Evolutionary conservation across 352 stramenopile species (phyloP).

Genomic region (Plasmopara muralis): DNA sequence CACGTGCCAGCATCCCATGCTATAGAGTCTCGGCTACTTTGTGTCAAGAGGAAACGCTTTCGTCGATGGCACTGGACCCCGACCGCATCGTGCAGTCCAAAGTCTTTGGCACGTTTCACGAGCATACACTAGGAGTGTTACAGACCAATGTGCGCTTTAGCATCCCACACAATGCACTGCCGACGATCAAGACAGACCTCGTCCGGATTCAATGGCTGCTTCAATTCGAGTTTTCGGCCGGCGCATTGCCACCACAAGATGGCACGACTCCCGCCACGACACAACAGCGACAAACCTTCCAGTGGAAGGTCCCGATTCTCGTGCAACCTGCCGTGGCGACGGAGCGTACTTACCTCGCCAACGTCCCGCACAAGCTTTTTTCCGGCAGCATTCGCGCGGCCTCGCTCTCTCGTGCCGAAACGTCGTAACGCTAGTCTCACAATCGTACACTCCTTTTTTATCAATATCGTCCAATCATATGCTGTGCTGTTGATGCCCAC

Average conservation of each 20-base stretch:
- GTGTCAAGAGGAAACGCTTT: slow-evolving; percentile 44
- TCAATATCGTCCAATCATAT: no score
- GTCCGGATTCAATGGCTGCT: slow-evolving; percentile 55
- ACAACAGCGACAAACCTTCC: slow-evolving; percentile 34
- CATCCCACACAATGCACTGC: slow-evolving; percentile 49
- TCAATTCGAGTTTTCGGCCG: slow-evolving; percentile 53
- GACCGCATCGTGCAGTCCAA: slow-evolving; percentile 50
- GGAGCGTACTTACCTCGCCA: slow-evolving; percentile 33
- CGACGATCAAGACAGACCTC: slow-evolving; percentile 52
- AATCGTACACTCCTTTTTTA: no score
- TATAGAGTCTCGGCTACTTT: slow-evolving; percentile 41
- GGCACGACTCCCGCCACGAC: neutral
- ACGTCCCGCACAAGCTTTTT: slow-evolving; percentile 53
- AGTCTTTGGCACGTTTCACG: slow-evolving; percentile 35
- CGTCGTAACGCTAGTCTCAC: no score
- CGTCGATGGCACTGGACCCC: slow-evolving; percentile 46
- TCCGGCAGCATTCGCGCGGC: slow-evolving; percentile 31
- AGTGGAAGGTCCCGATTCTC: slow-evolving; percentile 51
- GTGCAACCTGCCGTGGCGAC: slow-evolving; percentile 27
- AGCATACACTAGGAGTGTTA: slow-evolving; percentile 36
- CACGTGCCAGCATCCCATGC: slow-evolving; percentile 43
- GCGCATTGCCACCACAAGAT: slow-evolving; percentile 4
- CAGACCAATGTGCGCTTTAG: slow-evolving; percentile 54
- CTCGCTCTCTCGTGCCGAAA: slow-evolving; percentile 8
- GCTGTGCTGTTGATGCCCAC: no score